Base-by-base conservation (phyloP, 345 rosid species). In the Cardamine occulta region DNA sequence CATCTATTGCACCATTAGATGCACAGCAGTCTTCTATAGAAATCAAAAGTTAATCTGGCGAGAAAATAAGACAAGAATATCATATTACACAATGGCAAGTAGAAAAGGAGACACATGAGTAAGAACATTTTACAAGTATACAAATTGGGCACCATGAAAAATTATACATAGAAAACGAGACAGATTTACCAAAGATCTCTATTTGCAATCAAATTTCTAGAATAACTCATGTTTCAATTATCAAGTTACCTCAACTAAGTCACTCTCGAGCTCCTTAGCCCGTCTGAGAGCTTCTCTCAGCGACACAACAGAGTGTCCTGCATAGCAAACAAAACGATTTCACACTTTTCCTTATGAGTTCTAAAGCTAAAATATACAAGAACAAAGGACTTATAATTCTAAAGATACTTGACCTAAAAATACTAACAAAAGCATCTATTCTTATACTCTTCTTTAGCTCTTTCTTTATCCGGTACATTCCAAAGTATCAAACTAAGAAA, bases 221-320 rank as follows among this genome's bases (percentile, higher is more conserved):
- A 70, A 55, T 13, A 32, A 31, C 24, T 24, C 44, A 19, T 37
- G 15, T 62, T 62, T 10, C 15, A 48, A 17, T 39, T 10, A 63
- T 39, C 15, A 66, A 19, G 31, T 61, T 62, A 78, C 81, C 81
- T 78, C 78, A 61, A 78, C 74, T 44, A 78, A 67, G 81, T 78
- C 81, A 60, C 47, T 56, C 44, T 73, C 37, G 26, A 66, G 64
- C 63, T 78, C 81, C 74, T 60, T 78, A 24, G 81, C 81, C 35
- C 57, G 70, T 26, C 81, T 78, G 42, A 73, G 81, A 10, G 78
- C 78, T 66, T 78, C 81, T 17, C 8, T 66, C 47, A 73, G 40
- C 18, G 78, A 73, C 10, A 78, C 69, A 73, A 78, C 48, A 49
- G 23, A 52, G n/a, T 78, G 81, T 44, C 81, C 78, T 78, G 69